Conservation (phyloP, 1,284 basidiomycete genomes). For the Irpex rosettiformis region DNA sequence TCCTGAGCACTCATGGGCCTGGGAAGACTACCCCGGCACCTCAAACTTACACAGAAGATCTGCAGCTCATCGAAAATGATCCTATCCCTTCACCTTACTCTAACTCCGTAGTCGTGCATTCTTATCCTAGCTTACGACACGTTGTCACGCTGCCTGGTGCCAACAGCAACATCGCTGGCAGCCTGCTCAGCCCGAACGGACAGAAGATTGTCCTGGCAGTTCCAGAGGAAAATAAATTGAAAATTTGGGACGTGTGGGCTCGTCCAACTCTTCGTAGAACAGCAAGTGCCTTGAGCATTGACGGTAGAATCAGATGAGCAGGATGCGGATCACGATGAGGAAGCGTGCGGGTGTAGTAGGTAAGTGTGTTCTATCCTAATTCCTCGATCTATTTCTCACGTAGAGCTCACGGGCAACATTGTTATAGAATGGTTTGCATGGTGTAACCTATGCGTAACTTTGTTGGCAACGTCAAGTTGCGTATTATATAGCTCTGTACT, state of each 20-base stretch:
- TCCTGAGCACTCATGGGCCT: conserved; percentile 67
- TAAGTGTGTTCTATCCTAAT: not conserved
- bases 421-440: not conserved
- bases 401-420: not conserved
- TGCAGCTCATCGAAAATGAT: conserved; percentile 18
- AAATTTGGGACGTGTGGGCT: conserved; percentile 54
- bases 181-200: conserved; percentile 44
- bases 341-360: not conserved
- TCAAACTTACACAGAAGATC: conserved; percentile 29
- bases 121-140: conserved; percentile 46
- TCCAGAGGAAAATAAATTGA: conserved; percentile 46
- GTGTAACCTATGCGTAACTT: not conserved
- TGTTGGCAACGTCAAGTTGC: not conserved
- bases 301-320: conserved; percentile 10
- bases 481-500: not conserved
- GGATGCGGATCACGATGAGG: not conserved
- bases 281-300: conserved; percentile 26
- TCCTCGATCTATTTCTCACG: not conserved
- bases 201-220: conserved; percentile 45
- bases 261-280: conserved; percentile 43
- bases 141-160: conserved; percentile 40
- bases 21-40: conserved; percentile 20
- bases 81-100: conserved; percentile 7
- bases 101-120: conserved; percentile 55
- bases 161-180: conserved; percentile 40